These are phyloP conservation scores for Juglanconis juglandina DNA, from an alignment of 2,329 filamentous ascomycete genomes.

Conservation along the genomic window DNA sequence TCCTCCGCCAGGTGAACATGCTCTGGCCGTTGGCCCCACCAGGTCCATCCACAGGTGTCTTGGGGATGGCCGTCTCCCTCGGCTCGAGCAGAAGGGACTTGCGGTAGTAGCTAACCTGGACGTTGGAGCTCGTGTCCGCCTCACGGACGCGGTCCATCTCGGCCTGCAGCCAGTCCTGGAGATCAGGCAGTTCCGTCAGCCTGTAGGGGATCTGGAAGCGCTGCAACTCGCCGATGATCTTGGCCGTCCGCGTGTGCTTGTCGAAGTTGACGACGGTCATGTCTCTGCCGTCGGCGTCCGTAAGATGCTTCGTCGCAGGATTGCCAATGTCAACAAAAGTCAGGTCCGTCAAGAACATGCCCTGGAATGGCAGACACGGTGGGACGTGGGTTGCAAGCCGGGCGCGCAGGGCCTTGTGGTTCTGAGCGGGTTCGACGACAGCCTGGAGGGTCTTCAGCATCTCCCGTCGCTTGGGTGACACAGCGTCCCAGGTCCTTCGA, in stretches of 20 bases:
- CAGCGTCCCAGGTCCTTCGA: constrained; percentile 85
- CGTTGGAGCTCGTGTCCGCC: constrained; percentile 45
- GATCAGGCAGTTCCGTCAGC: constrained; percentile 75
- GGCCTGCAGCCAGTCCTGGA: constrained; percentile 88
- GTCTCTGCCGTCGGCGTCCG: constrained; percentile 44
- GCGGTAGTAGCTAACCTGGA: constrained; percentile 67
- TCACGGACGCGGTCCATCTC: constrained; percentile 76
- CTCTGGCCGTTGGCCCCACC: constrained; percentile 17
- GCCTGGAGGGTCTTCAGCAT: constrained; percentile 73
- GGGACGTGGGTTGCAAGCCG: constrained; percentile 82
- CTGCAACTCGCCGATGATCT: constrained; percentile 93
- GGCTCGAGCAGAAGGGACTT: constrained; percentile 84
- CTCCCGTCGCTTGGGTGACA: constrained; percentile 79
- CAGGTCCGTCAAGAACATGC: constrained; percentile 92
- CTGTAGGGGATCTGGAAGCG: constrained; percentile 93
- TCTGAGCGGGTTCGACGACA: constrained; percentile 86
- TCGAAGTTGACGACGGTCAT: constrained; percentile 94
- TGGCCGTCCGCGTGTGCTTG: constrained; percentile 90
- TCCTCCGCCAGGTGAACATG: constrained; percentile 17
- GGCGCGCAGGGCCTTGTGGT: constrained; percentile 82
- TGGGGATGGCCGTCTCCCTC: constrained; percentile 46
- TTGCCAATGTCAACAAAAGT: constrained; percentile 97
- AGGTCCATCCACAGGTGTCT: constrained; percentile 26
- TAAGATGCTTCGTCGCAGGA: constrained; percentile 75
- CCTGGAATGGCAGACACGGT: constrained; percentile 91